phyloP scores from a whole-genome alignment of 768 basidiomycete genomes.

The Trametes punicea region DNA sequence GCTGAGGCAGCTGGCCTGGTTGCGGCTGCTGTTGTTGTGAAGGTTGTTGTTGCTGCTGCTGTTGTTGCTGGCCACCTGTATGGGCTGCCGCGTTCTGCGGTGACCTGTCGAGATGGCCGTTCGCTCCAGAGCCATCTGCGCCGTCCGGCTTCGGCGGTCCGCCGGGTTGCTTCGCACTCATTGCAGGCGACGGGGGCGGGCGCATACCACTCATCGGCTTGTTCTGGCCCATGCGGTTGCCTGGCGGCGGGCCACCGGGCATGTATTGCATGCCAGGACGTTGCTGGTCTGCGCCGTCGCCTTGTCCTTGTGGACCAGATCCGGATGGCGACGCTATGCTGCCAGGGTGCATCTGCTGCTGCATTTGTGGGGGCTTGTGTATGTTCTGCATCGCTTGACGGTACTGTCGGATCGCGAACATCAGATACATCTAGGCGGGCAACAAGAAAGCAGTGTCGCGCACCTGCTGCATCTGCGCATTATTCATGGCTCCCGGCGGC shows the following conservation, averaged over 20 bases:
- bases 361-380: constrained; percentile 31
- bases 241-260: constrained; percentile 30
- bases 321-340: constrained; percentile 43
- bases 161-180: constrained; percentile 22
- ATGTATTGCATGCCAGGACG: constrained; percentile 34
- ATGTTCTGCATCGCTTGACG: constrained; percentile 37
- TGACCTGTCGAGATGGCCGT: constrained; percentile 21
- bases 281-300: constrained; percentile 21
- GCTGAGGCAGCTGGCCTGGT: constrained; percentile 7
- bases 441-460: neutral
- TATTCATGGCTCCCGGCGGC: constrained; percentile 33
- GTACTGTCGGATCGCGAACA: constrained; percentile 28
- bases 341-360: constrained; percentile 26
- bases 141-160: constrained; percentile 15
- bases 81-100: constrained; percentile 24
- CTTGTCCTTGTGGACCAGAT: constrained; percentile 35
- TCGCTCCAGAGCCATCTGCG: constrained; percentile 4
- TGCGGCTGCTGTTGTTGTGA: neutral
- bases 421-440: neutral
- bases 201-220: constrained; percentile 43
- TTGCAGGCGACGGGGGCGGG: constrained; percentile 53
- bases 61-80: constrained; percentile 11
- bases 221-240: constrained; percentile 29
- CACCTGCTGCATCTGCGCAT: constrained; percentile 34
- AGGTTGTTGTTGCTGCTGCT: constrained; percentile 5